phyloP scores from a whole-genome alignment of 1,284 basidiomycete species.

The Phenoliferia sp. region DNA sequence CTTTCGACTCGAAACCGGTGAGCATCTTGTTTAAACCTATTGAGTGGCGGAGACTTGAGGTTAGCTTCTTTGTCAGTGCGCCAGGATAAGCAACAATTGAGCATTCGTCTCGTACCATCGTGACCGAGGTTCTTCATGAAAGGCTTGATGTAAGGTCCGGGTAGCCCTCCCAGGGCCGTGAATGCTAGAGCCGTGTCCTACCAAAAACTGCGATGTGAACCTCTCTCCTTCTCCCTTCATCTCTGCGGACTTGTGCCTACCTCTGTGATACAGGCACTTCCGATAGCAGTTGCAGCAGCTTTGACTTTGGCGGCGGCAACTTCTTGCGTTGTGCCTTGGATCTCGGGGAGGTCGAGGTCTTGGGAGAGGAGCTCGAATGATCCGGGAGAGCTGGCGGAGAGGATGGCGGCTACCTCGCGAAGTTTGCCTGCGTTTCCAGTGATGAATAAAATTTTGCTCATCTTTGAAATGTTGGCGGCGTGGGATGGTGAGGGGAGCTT shows the following conservation, averaged over 20 bases:
- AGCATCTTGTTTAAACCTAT: constrained; percentile 85
- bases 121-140: constrained; percentile 77
- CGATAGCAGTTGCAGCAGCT: constrained; percentile 72
- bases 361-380: constrained; percentile 60
- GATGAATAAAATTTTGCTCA: constrained; percentile 46
- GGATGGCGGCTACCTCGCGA: constrained; percentile 75
- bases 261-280: constrained; percentile 86
- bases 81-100: background rate
- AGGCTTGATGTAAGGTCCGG: constrained; percentile 95
- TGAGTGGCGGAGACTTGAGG: too few relatives aligned
- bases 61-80: background rate
- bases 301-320: constrained; percentile 84
- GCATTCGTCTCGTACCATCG: constrained; percentile 50
- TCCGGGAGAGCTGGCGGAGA: constrained; percentile 46
- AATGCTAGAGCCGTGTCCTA: constrained; percentile 88
- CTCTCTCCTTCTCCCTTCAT: background rate
- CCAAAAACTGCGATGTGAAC: background rate
- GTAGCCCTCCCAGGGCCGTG: constrained; percentile 79
- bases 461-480: background rate
- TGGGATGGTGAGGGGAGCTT: background rate
- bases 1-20: constrained; percentile 71
- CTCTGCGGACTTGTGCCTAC: constrained; percentile 14
- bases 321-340: constrained; percentile 88
- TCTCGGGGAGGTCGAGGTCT: constrained; percentile 75
- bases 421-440: constrained; percentile 95